Evolutionary conservation across 1,139 yeast genomes (phyloP).

Genomic region (Debaryomyces nepalensis): DNA sequence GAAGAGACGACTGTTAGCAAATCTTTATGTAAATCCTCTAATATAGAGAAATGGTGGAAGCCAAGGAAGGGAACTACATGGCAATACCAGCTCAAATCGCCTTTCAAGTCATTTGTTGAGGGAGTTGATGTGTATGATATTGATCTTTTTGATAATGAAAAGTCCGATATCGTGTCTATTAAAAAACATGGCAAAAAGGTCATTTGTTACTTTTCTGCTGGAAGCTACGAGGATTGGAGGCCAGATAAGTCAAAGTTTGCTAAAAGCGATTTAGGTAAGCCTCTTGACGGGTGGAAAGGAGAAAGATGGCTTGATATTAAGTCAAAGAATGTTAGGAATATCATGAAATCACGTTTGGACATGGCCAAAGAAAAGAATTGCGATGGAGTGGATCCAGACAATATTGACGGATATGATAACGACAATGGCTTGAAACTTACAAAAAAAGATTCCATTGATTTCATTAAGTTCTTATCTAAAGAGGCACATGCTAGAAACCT

Average conservation of each 20-base stretch:
- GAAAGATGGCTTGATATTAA: constrained; percentile 26
- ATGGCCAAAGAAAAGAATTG: constrained; percentile 23
- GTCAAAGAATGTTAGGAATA: constrained; percentile 20
- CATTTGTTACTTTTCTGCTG: constrained; percentile 32
- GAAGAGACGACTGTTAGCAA: background rate
- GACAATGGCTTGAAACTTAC: constrained; percentile 25
- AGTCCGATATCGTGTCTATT: constrained; percentile 16
- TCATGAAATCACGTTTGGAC: constrained; percentile 24
- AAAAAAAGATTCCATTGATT: constrained; percentile 22
- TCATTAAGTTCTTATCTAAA: constrained; percentile 20
- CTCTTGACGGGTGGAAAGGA: constrained; percentile 28
- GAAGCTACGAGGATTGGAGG: constrained; percentile 30
- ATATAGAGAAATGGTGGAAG: constrained; percentile 8
- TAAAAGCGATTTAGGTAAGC: constrained; percentile 22
- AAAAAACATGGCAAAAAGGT: constrained; percentile 23
- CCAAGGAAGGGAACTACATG: constrained; percentile 16
- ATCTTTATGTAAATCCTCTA: no score
- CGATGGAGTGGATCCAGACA: constrained; percentile 30
- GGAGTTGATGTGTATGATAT: constrained; percentile 18
- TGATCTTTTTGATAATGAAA: constrained; percentile 24
- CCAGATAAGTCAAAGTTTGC: constrained; percentile 21
- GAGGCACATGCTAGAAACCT: constrained; percentile 19
- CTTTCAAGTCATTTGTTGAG: background rate
- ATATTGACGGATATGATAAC: constrained; percentile 28
- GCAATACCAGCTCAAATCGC: constrained; percentile 21